A percentile compares a stretch with the other conserved stretches of the same genome.
Evolutionary conservation across 208 protist genomes (phyloP).

Genomic region (Leishmania aethiopica): DNA sequence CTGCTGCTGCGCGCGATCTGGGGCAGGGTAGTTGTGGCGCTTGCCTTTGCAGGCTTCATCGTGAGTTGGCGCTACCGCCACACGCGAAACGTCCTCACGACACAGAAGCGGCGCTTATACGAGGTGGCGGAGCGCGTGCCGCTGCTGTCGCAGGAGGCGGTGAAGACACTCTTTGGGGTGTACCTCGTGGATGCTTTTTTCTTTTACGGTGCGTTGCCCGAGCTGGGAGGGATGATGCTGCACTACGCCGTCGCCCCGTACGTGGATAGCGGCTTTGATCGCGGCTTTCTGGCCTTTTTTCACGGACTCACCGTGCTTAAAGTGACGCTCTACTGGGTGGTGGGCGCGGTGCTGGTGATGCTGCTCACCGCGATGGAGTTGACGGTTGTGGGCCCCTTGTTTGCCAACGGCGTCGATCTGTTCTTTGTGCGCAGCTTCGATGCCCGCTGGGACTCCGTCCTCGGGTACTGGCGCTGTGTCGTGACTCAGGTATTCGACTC

Average conservation of each 20-base stretch:
- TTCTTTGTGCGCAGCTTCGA: constrained; percentile 79
- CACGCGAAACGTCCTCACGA: constrained; percentile 35
- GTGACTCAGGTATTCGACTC: constrained; percentile 67
- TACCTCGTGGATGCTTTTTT: constrained; percentile 58
- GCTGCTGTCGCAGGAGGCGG: constrained; percentile 39
- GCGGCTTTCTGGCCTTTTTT: constrained; percentile 29
- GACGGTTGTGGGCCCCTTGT: constrained; percentile 57
- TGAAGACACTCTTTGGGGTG: constrained; percentile 49
- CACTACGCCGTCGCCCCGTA: constrained; percentile 65
- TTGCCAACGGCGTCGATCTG: constrained; percentile 82
- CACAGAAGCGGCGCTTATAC: constrained; percentile 42
- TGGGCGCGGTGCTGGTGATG: constrained; percentile 52
- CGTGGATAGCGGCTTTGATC: constrained; percentile 47
- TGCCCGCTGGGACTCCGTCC: constrained; percentile 46
- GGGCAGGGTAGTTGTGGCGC: constrained; percentile 19
- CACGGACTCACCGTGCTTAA: constrained; percentile 38
- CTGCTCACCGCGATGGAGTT: constrained; percentile 59
- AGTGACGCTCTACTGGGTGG: constrained; percentile 60
- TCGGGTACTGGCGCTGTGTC: constrained; percentile 60
- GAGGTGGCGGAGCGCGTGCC: constrained; percentile 50
- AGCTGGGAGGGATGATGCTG: constrained; percentile 52
- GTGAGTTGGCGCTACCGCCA: constrained; percentile 37
- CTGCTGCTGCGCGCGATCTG: constrained; percentile 32
- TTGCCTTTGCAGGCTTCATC: constrained; percentile 15
- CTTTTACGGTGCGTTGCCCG: constrained; percentile 53